Conservation (phyloP, 371 early-diverging fungal species). For the Coemansia linderi region DNA sequence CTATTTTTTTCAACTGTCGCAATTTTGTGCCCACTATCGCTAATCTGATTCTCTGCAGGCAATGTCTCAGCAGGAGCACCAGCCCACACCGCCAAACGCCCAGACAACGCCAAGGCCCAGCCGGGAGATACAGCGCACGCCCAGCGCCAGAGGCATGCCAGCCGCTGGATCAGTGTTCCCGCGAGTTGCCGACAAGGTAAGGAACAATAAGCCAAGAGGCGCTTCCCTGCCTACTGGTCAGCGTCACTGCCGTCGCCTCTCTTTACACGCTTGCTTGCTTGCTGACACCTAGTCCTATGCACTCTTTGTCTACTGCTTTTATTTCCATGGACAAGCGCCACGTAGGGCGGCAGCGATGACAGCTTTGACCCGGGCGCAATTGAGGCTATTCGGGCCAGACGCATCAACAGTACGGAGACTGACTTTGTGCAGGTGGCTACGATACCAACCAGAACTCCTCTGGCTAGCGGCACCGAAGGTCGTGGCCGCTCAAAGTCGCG, state of each 20-base stretch:
- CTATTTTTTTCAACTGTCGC: neutral
- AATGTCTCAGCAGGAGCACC: constrained; percentile 7
- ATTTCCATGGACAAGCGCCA: neutral
- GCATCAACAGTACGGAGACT: constrained; percentile 21
- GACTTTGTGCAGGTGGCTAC: constrained; percentile 27
- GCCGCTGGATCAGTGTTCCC: constrained; percentile 15
- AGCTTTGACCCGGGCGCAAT: constrained; percentile 2
- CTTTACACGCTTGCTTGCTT: neutral
- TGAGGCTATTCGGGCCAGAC: constrained; percentile 9
- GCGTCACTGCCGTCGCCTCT: neutral
- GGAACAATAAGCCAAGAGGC: constrained; percentile 3
- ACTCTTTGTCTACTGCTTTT: constrained; percentile 3
- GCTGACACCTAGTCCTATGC: constrained; percentile 13
- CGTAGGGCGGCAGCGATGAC: constrained; percentile 16
- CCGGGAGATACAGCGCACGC: constrained; percentile 4
- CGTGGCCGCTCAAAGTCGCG: constrained; percentile 42
- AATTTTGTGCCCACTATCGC: too few relatives aligned
- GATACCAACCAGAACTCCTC: constrained; percentile 16
- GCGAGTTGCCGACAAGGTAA: constrained; percentile 29
- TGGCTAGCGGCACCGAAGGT: neutral
- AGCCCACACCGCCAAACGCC: constrained; percentile 3
- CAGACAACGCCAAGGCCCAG: constrained; percentile 3
- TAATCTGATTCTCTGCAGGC: neutral
- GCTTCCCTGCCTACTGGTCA: constrained; percentile 2
- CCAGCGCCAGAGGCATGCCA: neutral